Evolutionary conservation across 208 protist species (phyloP), one percentile per base, ranked within the genome.

Genomic region (Herpetomonas tarakana): DNA sequence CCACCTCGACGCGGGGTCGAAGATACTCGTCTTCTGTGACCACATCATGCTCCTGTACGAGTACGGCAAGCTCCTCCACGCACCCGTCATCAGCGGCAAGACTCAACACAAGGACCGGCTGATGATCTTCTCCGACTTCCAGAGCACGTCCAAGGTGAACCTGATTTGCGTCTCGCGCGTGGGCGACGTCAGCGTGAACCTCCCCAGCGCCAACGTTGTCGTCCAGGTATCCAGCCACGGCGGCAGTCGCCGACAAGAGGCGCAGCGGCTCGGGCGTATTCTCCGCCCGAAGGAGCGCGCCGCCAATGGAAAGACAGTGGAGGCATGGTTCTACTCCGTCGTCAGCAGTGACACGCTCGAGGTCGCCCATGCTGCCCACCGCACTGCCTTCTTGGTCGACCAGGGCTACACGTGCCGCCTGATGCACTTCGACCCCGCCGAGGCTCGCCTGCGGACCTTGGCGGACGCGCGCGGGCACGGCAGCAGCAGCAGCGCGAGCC

Each of bases 21-120:
- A 99, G 70, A 98, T 99, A 49, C 91, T 99, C 14, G 96, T 99
- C 47, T 99, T 99, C 81, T 97, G 88, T 53, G 98, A 99, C 78
- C 96, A 98, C 73, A 71, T 99, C 21, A 92, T 96, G 74, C 79
- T 98, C 18, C 74, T 99, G 7, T 68, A 97, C 58, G 76, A 93
- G 65, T 99, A 99, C 73, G 97, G 96, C 0, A 67, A 63, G 16
- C 51, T 91, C 45, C 68, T 99, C 0, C 45, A 74, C 9, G 71
- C 75, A 30, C 93, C 93, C 22, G 86, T 96, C 29, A 98, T 99
- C 55, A 92, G 93, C 61, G 98, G 98, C 19, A 71, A 78, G 11
- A 99, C 97, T 24, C 71, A 69, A 7, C 78, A 98, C 61, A 69
- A 77, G 30, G 97, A 99, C 52, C 77, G 97, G 7, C 72, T 98